These are phyloP conservation scores for Begonia loranthoides DNA, from an alignment of 306 rosid species.

Conservation along the genomic window DNA sequence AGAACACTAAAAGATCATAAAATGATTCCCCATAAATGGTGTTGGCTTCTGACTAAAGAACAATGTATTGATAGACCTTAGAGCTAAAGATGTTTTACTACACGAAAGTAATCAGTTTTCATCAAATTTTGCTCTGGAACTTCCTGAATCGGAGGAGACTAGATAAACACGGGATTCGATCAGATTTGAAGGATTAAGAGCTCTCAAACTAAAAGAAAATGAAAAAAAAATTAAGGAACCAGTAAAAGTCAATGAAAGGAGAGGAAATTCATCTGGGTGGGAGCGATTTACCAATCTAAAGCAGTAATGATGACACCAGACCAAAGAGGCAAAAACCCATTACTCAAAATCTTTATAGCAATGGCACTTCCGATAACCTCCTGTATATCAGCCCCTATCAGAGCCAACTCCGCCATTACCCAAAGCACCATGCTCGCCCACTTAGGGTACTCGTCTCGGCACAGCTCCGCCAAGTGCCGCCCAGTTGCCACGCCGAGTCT, in stretches of 20 bases:
- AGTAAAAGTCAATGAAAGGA: neutral
- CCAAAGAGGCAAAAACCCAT: constrained; percentile 80
- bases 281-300: constrained; percentile 49
- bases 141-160: neutral
- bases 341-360: constrained; percentile 71
- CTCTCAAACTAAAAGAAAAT: neutral
- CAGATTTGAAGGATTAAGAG: neutral
- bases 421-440: constrained; percentile 80
- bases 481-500: constrained; percentile 96
- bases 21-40: neutral
- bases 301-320: constrained; percentile 86
- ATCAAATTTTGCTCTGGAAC: too few relatives aligned
- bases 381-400: constrained; percentile 90
- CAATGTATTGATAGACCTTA: neutral
- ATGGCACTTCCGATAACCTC: constrained; percentile 98
- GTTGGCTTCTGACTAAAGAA: neutral
- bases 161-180: neutral
- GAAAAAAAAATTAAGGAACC: neutral
- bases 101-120: too few relatives aligned
- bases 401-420: constrained; percentile 90
- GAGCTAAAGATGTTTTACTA: neutral
- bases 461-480: constrained; percentile 73
- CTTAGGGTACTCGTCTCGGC: constrained; percentile 80
- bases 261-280: neutral
- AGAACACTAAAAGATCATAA: neutral